Conservation (phyloP, 805 yeast species). For the Kodamaea fukazawae region DNA sequence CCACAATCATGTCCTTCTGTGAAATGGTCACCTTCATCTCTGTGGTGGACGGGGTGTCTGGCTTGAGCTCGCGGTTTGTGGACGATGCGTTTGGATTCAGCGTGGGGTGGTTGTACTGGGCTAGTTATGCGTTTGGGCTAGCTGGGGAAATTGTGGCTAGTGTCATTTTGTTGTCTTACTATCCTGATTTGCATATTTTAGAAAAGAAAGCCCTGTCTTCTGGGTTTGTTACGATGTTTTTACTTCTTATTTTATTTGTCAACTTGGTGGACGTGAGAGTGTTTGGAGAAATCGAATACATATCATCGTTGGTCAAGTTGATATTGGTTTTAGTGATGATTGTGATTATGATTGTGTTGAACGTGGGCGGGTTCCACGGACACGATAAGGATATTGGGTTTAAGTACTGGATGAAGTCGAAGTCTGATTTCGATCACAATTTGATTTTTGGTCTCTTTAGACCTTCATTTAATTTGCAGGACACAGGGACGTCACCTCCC, state of each 20-base stretch:
- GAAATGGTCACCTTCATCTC: conserved; percentile 81
- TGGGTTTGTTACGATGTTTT: conserved; percentile 67
- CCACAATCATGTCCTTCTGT: conserved; percentile 72
- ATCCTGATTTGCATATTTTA: conserved; percentile 52
- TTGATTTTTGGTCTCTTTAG: conserved; percentile 70
- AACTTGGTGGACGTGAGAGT: conserved; percentile 68
- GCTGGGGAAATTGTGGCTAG: conserved; percentile 83
- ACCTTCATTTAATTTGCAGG: conserved; percentile 67
- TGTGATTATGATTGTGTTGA: conserved; percentile 61
- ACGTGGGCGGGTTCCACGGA: conserved; percentile 49
- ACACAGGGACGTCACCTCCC: conserved; percentile 51
- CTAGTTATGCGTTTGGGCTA: conserved; percentile 66
- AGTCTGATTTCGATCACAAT: conserved; percentile 45
- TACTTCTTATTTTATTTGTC: conserved; percentile 43
- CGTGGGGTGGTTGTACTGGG: conserved; percentile 70
- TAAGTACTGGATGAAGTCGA: conserved; percentile 59
- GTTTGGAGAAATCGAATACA: conserved; percentile 73
- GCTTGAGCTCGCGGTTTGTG: conserved; percentile 69
- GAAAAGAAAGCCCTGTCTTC: conserved; percentile 40
- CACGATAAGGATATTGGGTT: conserved; percentile 51
- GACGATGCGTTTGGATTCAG: conserved; percentile 78
- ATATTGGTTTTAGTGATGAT: conserved; percentile 51
- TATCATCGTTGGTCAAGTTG: conserved; percentile 58
- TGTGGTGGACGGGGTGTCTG: conserved; percentile 75
- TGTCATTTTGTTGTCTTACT: conserved; percentile 71